phyloP scores from a whole-genome alignment of 345 rosid genomes.

The Anastatica hierochuntica region DNA sequence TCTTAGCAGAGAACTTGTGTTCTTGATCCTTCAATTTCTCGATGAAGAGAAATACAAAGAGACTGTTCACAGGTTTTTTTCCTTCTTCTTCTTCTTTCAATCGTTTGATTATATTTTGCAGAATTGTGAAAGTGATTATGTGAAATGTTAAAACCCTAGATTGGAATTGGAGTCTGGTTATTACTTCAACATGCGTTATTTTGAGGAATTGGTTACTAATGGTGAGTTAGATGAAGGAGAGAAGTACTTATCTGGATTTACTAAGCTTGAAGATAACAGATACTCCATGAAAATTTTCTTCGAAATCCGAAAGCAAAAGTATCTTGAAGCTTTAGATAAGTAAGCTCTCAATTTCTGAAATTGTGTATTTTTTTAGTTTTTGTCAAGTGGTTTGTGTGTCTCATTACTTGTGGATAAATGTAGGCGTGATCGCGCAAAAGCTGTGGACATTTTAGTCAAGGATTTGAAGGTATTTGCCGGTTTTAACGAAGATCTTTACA shows the following conservation, averaged over 20 bases:
- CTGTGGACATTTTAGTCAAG: conserved; percentile 73
- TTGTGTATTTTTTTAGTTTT: neutral
- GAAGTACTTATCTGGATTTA: conserved; percentile 68
- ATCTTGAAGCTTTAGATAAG: conserved; percentile 86
- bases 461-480: conserved; percentile 77
- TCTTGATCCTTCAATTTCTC: conserved; percentile 81
- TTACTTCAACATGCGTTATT: conserved; percentile 71
- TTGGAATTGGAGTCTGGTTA: conserved; percentile 88
- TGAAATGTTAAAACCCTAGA: conserved; percentile 23
- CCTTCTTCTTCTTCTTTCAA: neutral
- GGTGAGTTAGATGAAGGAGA: conserved; percentile 94
- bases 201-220: conserved; percentile 81
- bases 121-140: neutral
- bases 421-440: conserved; percentile 73
- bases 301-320: conserved; percentile 87
- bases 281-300: conserved; percentile 93
- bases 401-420: conserved; percentile 6
- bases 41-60: conserved; percentile 80
- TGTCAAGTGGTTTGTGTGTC: neutral
- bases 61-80: conserved; percentile 58
- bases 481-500: conserved; percentile 73
- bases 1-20: conserved; percentile 75
- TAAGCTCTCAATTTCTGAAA: conserved; percentile 17
- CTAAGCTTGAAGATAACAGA: conserved; percentile 34
- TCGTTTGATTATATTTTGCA: neutral